Conservation (phyloP, 2,329 filamentous ascomycete genomes). For the Decorospora gaudefroyi region DNA sequence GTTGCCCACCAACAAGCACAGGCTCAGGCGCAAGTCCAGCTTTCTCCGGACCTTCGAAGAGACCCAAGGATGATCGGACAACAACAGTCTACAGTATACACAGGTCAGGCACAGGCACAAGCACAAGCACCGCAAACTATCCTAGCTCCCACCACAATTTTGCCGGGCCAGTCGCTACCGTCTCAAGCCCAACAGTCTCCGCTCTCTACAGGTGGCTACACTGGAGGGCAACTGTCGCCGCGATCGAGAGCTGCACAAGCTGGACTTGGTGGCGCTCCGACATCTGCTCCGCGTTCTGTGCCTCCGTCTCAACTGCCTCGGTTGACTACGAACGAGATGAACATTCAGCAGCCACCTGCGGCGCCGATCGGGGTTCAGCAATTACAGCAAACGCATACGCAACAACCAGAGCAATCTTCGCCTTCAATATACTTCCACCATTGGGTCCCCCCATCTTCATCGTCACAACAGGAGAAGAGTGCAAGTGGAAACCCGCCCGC, state of each 20-base stretch:
- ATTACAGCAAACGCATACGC: constrained; percentile 55
- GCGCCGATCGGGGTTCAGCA: constrained; percentile 49
- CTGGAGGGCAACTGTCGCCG: constrained; percentile 41
- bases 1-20: constrained; percentile 51
- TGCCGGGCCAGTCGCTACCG: constrained; percentile 47
- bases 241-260: constrained; percentile 40
- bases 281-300: constrained; percentile 52
- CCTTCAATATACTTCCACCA: constrained; percentile 88
- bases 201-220: constrained; percentile 46
- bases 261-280: constrained; percentile 40
- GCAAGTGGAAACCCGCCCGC: constrained; percentile 67
- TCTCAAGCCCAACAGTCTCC: constrained; percentile 48
- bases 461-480: constrained; percentile 61
- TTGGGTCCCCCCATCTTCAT: constrained; percentile 74
- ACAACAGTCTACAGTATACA: constrained; percentile 39
- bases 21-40: constrained; percentile 48
- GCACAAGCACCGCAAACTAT: constrained; percentile 40
- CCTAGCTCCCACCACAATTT: constrained; percentile 40
- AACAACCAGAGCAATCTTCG: constrained; percentile 66
- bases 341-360: constrained; percentile 54
- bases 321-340: constrained; percentile 59
- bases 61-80: constrained; percentile 52
- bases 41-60: constrained; percentile 50
- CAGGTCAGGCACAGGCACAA: constrained; percentile 37
- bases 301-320: constrained; percentile 55